phyloP scores from a whole-genome alignment of 768 basidiomycete genomes.

The Sarcomyxa edulis region DNA sequence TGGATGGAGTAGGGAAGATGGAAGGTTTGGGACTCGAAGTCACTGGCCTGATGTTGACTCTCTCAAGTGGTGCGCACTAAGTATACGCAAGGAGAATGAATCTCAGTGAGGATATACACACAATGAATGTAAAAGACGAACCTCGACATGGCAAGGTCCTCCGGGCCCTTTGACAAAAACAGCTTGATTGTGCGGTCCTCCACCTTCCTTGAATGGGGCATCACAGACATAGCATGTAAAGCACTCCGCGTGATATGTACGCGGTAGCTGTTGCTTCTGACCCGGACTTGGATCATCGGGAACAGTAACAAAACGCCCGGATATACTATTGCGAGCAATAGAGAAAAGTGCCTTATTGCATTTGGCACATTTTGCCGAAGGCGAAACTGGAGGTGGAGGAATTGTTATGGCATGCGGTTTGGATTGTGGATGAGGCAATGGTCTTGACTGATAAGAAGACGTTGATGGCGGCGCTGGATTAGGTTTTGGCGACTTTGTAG shows the following conservation, averaged over 20 bases:
- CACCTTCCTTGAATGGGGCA: constrained; percentile 54
- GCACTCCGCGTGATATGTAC: constrained; percentile 69
- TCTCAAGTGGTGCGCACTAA: constrained; percentile 42
- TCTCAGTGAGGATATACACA: background rate
- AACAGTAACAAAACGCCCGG: constrained; percentile 53
- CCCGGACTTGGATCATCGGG: constrained; percentile 37
- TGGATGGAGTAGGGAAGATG: background rate
- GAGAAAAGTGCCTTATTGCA: constrained; percentile 58
- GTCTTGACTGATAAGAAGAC: background rate
- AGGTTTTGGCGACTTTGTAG: constrained; percentile 5
- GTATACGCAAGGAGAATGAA: background rate
- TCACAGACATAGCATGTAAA: constrained; percentile 70
- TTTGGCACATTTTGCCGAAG: constrained; percentile 40
- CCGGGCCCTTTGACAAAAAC: constrained; percentile 62
- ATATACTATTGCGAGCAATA: constrained; percentile 40
- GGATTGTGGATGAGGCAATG: background rate
- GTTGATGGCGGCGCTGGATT: background rate
- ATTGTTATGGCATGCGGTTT: constrained; percentile 2
- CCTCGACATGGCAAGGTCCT: constrained; percentile 68
- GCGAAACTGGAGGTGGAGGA: constrained; percentile 1
- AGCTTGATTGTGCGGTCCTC: constrained; percentile 58
- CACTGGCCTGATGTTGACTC: constrained; percentile 31
- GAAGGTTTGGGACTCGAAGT: constrained; percentile 1
- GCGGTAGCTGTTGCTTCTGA: constrained; percentile 39
- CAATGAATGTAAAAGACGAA: constrained; percentile 13